phyloP scores from a whole-genome alignment of 176 grass and related monocot genomes.

The Saccharum officinarum region DNA sequence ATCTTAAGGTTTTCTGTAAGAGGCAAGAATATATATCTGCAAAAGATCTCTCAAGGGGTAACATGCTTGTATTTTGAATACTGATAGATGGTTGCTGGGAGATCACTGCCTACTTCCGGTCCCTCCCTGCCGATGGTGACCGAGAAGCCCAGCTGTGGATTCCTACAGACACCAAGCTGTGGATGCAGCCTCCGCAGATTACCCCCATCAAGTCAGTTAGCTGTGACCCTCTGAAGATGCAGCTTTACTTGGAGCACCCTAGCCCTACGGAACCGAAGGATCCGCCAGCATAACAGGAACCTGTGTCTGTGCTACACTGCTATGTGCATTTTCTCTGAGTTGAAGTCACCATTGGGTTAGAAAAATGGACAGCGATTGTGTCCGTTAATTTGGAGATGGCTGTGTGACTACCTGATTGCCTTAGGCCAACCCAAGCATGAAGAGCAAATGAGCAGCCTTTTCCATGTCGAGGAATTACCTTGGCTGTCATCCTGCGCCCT shows the following conservation, averaged over 20 bases:
- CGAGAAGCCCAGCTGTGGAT: slow-evolving; percentile 63
- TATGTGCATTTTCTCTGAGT: neutral
- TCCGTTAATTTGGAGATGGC: neutral
- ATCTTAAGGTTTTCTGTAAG: neutral
- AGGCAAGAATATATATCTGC: neutral
- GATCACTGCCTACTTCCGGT: slow-evolving; percentile 72
- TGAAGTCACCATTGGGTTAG: neutral
- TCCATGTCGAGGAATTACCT: neutral
- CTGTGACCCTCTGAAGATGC: slow-evolving; percentile 77
- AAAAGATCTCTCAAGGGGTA: neutral
- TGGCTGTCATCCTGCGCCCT: neutral
- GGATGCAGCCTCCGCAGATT: slow-evolving; percentile 77
- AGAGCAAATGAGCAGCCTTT: neutral
- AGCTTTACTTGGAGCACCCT: slow-evolving; percentile 90
- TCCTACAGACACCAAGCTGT: slow-evolving; percentile 77
- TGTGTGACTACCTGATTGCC: neutral
- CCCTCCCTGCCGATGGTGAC: slow-evolving; percentile 42
- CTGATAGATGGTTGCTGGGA: slow-evolving; percentile 84
- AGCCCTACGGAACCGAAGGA: slow-evolving; percentile 52
- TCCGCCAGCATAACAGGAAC: neutral
- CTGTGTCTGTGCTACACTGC: neutral
- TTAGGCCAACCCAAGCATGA: neutral
- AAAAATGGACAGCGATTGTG: neutral
- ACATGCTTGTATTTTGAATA: neutral
- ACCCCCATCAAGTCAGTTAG: slow-evolving; percentile 89